Conservation (phyloP, 768 basidiomycete genomes). For the Boletus speciosus region DNA sequence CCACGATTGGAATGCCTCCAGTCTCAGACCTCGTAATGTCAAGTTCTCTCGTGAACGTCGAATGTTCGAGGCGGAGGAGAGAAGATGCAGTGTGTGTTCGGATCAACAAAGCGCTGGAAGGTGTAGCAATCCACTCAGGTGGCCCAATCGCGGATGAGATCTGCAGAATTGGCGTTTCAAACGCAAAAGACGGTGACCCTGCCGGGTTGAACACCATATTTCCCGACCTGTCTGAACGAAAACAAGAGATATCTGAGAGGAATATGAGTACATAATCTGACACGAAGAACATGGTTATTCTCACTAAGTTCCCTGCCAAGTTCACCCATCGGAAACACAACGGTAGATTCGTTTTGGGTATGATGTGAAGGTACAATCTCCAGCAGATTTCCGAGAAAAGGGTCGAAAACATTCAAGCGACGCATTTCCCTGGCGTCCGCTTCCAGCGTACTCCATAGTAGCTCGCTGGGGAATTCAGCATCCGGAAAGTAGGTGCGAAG, state of each 20-base stretch:
- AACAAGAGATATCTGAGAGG: constrained; percentile 47
- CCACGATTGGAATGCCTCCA: constrained; percentile 41
- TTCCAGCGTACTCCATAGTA: constrained; percentile 55
- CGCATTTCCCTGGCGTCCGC: constrained; percentile 39
- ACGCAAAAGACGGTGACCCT: constrained; percentile 42
- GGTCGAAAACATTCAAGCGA: constrained; percentile 49
- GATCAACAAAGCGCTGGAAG: constrained; percentile 30
- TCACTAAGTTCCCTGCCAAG: constrained; percentile 57
- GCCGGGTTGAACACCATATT: constrained; percentile 31
- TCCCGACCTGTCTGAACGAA: constrained; percentile 25
- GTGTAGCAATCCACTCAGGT: constrained; percentile 9
- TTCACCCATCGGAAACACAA: constrained; percentile 66
- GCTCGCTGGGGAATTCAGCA: constrained; percentile 65
- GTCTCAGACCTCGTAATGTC: constrained; percentile 40
- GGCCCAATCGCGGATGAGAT: constrained; percentile 38
- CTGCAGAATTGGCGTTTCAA: constrained; percentile 70
- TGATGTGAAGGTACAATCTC: constrained; percentile 35
- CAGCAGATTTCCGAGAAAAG: constrained; percentile 53
- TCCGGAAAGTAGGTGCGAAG: constrained; percentile 70
- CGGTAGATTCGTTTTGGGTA: constrained; percentile 28
- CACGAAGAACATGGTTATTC: constrained; percentile 15
- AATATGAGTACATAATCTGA: constrained; percentile 3
- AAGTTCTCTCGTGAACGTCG: constrained; percentile 32
- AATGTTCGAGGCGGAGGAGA: constrained; percentile 32
- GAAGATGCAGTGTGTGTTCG: constrained; percentile 48